phyloP scores from a whole-genome alignment of 2,329 filamentous ascomycete species.

The Fusarium sterilihyphosum region DNA sequence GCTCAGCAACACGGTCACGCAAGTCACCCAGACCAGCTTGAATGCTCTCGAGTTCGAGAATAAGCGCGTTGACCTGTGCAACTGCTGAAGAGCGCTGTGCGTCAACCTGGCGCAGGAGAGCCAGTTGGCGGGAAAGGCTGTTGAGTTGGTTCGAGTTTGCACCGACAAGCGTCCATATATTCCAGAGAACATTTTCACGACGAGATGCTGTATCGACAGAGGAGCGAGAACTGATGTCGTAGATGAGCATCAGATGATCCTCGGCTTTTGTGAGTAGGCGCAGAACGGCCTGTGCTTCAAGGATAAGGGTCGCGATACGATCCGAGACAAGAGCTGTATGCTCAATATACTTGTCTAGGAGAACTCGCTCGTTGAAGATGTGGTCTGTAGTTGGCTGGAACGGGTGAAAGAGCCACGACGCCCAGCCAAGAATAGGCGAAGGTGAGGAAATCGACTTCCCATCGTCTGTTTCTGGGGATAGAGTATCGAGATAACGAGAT shows the following conservation, averaged over 20 bases:
- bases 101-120: constrained; percentile 72
- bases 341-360: constrained; percentile 79
- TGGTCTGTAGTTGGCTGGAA: constrained; percentile 67
- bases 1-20: constrained; percentile 74
- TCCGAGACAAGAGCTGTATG: constrained; percentile 77
- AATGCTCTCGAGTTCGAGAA: constrained; percentile 80
- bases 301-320: constrained; percentile 73
- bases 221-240: constrained; percentile 73
- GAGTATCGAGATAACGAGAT: constrained; percentile 71
- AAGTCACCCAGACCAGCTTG: constrained; percentile 76
- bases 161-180: constrained; percentile 79
- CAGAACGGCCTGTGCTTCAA: constrained; percentile 75
- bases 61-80: constrained; percentile 72
- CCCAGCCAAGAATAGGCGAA: constrained; percentile 48
- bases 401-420: constrained; percentile 63
- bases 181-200: constrained; percentile 73
- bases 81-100: constrained; percentile 72
- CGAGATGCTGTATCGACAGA: constrained; percentile 65
- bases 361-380: constrained; percentile 60
- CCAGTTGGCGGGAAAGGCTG: constrained; percentile 70
- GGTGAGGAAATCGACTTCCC: constrained; percentile 47
- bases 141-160: constrained; percentile 70
- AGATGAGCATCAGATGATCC: constrained; percentile 74
- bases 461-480: constrained; percentile 54
- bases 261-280: constrained; percentile 74